phyloP scores from a whole-genome alignment of 2,329 filamentous ascomycete species.

The Septoria petroselini region DNA sequence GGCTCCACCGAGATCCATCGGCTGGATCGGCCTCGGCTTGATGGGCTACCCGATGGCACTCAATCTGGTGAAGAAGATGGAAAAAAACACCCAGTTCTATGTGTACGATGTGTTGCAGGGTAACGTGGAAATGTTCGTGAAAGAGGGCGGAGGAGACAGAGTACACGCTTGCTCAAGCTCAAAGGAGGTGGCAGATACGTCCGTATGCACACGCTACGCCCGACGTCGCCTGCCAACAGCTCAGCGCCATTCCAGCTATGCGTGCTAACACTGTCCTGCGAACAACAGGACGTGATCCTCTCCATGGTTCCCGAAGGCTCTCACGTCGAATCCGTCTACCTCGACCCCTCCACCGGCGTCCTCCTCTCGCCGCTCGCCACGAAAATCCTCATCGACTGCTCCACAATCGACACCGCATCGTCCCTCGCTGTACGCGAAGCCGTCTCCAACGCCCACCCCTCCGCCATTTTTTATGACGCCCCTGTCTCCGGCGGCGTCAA shows the following conservation, averaged over 20 bases:
- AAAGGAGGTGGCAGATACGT: conserved; percentile 51
- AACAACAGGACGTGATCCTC: conserved; percentile 47
- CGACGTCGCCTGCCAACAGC: not conserved
- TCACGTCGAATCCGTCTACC: conserved; percentile 53
- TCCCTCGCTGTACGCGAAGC: conserved; percentile 47
- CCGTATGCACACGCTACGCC: conserved; percentile 39
- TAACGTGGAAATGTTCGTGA: conserved; percentile 44
- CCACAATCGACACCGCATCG: conserved; percentile 55
- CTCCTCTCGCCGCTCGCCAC: conserved; percentile 42
- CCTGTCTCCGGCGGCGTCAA: conserved; percentile 54
- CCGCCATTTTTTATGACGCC: conserved; percentile 51
- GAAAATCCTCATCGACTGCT: conserved; percentile 55
- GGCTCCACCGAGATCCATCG: conserved; percentile 35
- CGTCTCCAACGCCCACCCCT: conserved; percentile 39
- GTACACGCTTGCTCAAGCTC: conserved; percentile 44
- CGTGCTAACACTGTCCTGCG: not conserved
- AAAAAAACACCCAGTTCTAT: conserved; percentile 44
- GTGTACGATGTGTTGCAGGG: conserved; percentile 50
- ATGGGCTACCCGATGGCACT: conserved; percentile 56
- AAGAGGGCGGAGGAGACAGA: conserved; percentile 41
- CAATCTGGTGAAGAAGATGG: conserved; percentile 50
- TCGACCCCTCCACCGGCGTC: conserved; percentile 45
- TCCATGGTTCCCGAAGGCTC: conserved; percentile 55
- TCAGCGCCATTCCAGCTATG: too few species aligned
- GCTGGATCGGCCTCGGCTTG: conserved; percentile 55